A percentile compares a stretch with the other conserved stretches of the same genome.
phyloP scores from a whole-genome alignment of 352 stramenopile species.

The Elongisporangium undulatum region DNA sequence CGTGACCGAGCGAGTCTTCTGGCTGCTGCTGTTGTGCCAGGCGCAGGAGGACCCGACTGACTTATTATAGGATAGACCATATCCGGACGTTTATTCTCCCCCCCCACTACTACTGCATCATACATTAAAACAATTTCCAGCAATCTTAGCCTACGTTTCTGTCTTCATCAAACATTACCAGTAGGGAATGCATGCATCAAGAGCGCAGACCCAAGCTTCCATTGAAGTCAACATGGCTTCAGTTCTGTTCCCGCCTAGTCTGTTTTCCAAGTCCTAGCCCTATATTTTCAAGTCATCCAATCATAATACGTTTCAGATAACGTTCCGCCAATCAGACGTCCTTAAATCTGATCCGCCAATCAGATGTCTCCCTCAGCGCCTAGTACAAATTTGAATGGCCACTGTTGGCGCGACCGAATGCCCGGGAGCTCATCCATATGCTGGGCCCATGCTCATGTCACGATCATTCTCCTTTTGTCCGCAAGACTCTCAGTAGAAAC shows the following conservation, averaged over 20 bases:
- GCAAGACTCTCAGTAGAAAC: conserved; percentile 6
- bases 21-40: neutral
- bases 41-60: neutral
- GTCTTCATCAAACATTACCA: too few relatives aligned
- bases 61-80: conserved; percentile 1
- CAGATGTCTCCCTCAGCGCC: conserved; percentile 7
- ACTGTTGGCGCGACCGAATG: neutral
- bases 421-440: neutral
- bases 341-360: conserved; percentile 13
- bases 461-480: conserved; percentile 30
- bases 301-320: neutral
- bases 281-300: conserved; percentile 13
- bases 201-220: too few relatives aligned
- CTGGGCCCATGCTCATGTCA: conserved; percentile 3
- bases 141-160: neutral
- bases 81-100: neutral
- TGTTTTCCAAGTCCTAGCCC: conserved; percentile 1
- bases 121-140: neutral
- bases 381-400: neutral
- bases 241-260: conserved; percentile 5
- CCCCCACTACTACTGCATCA: neutral
- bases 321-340: conserved; percentile 15
- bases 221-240: conserved; percentile 6
- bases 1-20: neutral
- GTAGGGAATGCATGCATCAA: too few relatives aligned